These are phyloP conservation scores for Salix udensis DNA, from an alignment of 345 rosid species.

Conservation along the genomic window DNA sequence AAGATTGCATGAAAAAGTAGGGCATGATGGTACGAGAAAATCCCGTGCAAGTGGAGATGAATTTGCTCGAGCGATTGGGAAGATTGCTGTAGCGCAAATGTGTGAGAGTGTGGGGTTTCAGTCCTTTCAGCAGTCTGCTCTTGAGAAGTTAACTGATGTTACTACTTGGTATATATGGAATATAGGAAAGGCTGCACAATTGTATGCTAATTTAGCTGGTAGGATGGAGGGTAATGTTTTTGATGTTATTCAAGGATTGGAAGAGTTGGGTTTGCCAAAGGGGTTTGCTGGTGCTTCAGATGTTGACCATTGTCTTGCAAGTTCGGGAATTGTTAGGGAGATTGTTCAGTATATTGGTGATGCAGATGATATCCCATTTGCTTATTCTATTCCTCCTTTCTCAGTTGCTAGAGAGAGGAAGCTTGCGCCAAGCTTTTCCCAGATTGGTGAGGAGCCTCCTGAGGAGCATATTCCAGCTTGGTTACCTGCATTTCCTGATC, in stretches of 20 bases:
- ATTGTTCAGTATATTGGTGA: slow-evolving; percentile 53
- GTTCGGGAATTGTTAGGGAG: slow-evolving; percentile 59
- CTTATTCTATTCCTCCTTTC: slow-evolving; percentile 55
- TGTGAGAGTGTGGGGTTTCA: slow-evolving; percentile 70
- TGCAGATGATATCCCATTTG: slow-evolving; percentile 54
- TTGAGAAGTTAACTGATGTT: slow-evolving; percentile 55
- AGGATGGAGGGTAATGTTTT: slow-evolving; percentile 57
- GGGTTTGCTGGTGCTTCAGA: slow-evolving; percentile 65
- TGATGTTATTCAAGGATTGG: slow-evolving; percentile 69
- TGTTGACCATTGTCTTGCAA: slow-evolving; percentile 52
- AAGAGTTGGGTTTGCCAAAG: slow-evolving; percentile 52
- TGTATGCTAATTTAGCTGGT: slow-evolving; percentile 58
- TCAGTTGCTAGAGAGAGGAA: slow-evolving; percentile 52
- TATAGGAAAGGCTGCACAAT: slow-evolving; percentile 55
- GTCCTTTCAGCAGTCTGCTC: slow-evolving; percentile 73
- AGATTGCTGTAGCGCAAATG: slow-evolving; percentile 69
- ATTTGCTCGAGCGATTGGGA: slow-evolving; percentile 48
- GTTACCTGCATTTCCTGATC: slow-evolving; percentile 71
- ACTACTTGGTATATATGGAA: slow-evolving; percentile 46
- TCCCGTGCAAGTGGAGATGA: slow-evolving; percentile 32
- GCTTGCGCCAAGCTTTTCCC: slow-evolving; percentile 42
- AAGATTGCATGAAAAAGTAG: slow-evolving; percentile 35
- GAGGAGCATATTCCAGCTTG: slow-evolving; percentile 70
- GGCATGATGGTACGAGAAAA: slow-evolving; percentile 32
- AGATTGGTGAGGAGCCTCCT: slow-evolving; percentile 60